Base-by-base conservation (phyloP, 805 yeast species). In the Candida takata region DNA sequence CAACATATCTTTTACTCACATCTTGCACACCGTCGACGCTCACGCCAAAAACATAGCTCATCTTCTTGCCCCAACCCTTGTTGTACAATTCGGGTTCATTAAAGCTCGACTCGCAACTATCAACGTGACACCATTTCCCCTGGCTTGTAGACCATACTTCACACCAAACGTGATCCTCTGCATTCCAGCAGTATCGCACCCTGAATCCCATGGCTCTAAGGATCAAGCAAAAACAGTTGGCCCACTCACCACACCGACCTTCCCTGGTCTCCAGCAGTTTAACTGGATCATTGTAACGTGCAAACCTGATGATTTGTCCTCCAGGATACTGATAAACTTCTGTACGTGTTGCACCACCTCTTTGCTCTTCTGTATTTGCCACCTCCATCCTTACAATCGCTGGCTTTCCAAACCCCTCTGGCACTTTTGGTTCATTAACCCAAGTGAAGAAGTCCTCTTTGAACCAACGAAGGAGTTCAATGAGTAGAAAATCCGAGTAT, bases 221-320 rank as follows among this genome's bases (percentile, higher is more conserved):
- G 3, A 87, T 60, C 24, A 85, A 62, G 30, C 83, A 69, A 53
- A 88, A 87, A 43, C 90, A 76, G 47, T 84, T 83, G 37, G 88
- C 90, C 95, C 95, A 90, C 56, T 90, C 97, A 1, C 97, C 97
- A 59, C 97, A 90, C 32, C 97, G 67, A 0, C 97, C 97, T 24
- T 54, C 53, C 29, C 85, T 62, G 0, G 80, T 71, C 20, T 72
- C 62, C 12, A 90, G 57, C 17, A 90, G 60, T 40, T 70, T 73
- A 1, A 60, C 60, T 0, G 90, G 82, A 42, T 77, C 72, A 52
- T 83, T 80, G 51, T 83, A 82, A 25, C 97, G 65, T 1, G 95
- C 87, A 44, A 86, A 90, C 32, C 84, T 62, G 12, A 74, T 63
- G 1, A 38, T 35, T 0, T 36, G 27, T 2, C 54, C 43, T 56